phyloP scores from a whole-genome alignment of 257 asterid species.

The Agastache rugosa region DNA sequence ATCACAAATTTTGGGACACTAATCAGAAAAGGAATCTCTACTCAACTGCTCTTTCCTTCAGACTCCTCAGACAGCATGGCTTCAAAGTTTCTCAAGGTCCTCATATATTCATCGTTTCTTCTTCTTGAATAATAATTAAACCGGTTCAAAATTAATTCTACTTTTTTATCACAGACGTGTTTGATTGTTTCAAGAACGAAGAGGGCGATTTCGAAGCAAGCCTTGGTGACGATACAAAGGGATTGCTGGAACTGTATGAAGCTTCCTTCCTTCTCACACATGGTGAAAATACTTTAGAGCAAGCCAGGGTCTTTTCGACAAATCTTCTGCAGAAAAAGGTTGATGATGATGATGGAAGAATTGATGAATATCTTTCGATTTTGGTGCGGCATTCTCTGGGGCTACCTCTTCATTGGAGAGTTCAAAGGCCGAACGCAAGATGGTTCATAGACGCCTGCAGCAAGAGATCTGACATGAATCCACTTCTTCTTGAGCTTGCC shows the following conservation, averaged over 20 bases:
- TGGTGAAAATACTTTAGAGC: constrained; percentile 50
- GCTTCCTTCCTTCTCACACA: constrained; percentile 48
- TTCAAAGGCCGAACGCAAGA: constrained; percentile 43
- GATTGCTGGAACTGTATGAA: constrained; percentile 53
- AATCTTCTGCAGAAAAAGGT: constrained; percentile 21
- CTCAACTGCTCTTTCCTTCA: constrained; percentile 47
- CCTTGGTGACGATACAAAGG: constrained; percentile 36
- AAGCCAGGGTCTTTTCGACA: constrained; percentile 42
- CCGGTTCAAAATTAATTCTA: no score
- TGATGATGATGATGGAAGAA: neutral
- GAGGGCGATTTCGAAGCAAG: constrained; percentile 40
- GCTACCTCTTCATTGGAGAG: constrained; percentile 51
- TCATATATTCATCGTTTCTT: neutral
- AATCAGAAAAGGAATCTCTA: constrained; percentile 34
- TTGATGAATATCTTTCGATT: constrained; percentile 25
- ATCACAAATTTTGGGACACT: neutral
- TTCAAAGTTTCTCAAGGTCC: constrained; percentile 49
- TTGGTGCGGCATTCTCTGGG: constrained; percentile 45
- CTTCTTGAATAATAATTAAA: no score
- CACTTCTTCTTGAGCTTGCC: constrained; percentile 45
- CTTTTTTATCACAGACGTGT: constrained; percentile 39
- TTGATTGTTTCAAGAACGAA: constrained; percentile 43
- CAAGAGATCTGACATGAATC: constrained; percentile 28
- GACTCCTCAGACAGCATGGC: constrained; percentile 50
- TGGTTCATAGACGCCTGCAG: constrained; percentile 45